Conservation (phyloP, 768 basidiomycete species). For the Hypholoma fasciculare region DNA sequence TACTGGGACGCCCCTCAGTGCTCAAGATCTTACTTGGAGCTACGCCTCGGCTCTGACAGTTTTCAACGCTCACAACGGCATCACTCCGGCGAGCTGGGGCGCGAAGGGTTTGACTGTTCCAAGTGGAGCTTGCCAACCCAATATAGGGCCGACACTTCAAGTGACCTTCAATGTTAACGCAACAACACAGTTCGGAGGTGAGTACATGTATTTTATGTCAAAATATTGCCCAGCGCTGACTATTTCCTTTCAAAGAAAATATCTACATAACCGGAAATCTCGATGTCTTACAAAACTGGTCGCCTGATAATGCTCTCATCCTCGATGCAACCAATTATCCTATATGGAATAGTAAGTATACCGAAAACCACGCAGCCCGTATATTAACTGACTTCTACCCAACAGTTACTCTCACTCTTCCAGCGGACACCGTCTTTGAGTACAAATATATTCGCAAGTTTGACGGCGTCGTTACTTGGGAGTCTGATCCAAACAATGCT, state of each 20-base stretch:
- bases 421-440: conserved; percentile 53
- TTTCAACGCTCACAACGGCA: conserved; percentile 55
- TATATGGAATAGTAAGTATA: conserved; percentile 62
- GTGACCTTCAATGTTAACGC: conserved; percentile 66
- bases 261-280: conserved; percentile 68
- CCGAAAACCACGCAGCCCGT: neutral
- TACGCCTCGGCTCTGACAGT: conserved; percentile 70
- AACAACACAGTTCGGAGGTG: conserved; percentile 59
- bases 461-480: conserved; percentile 65
- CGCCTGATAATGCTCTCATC: conserved; percentile 53
- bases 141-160: conserved; percentile 32
- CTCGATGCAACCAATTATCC: conserved; percentile 61
- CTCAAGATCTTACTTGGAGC: conserved; percentile 73
- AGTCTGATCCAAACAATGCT: conserved; percentile 63
- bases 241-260: conserved; percentile 45
- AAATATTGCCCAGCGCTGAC: neutral
- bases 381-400: neutral
- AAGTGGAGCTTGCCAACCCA: conserved; percentile 31
- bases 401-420: conserved; percentile 58
- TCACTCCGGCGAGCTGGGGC: conserved; percentile 60
- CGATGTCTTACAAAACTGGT: conserved; percentile 58
- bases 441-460: conserved; percentile 74
- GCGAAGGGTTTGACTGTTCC: conserved; percentile 58
- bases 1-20: conserved; percentile 58
- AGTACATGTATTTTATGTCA: conserved; percentile 10